phyloP scores from a whole-genome alignment of 2,329 filamentous ascomycete genomes.

The Chaetomiaceae sp. region DNA sequence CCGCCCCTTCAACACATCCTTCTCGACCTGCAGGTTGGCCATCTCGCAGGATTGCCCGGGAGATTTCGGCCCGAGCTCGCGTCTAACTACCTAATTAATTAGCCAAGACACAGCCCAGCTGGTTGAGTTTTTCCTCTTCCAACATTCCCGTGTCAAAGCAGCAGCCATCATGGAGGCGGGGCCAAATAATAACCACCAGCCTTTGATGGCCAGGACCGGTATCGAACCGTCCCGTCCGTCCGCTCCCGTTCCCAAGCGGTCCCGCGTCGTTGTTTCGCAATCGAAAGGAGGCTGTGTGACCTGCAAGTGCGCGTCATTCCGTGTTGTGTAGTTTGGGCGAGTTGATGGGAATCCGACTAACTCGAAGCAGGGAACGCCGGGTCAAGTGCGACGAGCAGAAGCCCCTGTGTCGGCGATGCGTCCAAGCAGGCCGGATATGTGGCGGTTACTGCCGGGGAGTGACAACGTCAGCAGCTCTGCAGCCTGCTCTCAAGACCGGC shows the following conservation, averaged over 20 bases:
- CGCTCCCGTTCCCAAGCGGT: not conserved
- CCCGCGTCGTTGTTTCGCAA: constrained; percentile 2
- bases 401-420: constrained; percentile 1
- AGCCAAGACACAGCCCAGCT: too few relatives aligned
- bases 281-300: constrained; percentile 4
- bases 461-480: not conserved
- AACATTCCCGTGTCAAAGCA: too few relatives aligned
- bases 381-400: constrained; percentile 6
- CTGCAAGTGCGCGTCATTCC: constrained; percentile 1
- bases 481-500: not conserved
- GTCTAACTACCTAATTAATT: too few relatives aligned
- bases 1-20: too few relatives aligned
- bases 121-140: too few relatives aligned
- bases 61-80: too few relatives aligned
- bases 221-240: not conserved
- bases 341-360: not conserved
- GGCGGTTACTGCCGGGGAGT: not conserved
- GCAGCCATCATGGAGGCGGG: not conserved
- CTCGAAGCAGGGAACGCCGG: not conserved
- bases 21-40: too few relatives aligned
- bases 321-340: too few relatives aligned
- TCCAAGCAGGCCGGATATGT: not conserved
- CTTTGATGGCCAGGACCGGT: not conserved
- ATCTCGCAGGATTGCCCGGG: too few relatives aligned
- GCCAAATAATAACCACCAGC: not conserved